phyloP scores from a whole-genome alignment of 805 yeast species.

The Kazachstania viticola region DNA sequence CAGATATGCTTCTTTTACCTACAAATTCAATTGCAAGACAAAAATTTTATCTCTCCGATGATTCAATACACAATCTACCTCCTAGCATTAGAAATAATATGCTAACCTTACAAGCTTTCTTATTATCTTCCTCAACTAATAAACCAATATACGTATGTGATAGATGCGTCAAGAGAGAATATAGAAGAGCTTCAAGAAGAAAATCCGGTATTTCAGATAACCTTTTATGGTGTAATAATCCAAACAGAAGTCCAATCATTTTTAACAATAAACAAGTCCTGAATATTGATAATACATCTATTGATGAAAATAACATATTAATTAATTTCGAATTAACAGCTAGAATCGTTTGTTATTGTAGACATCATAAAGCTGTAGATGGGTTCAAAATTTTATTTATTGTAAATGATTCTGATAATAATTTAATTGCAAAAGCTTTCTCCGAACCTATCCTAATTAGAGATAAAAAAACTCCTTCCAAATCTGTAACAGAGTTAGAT shows the following conservation, averaged over 20 bases:
- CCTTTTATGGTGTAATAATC: slow-evolving; percentile 62
- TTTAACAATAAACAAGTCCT: slow-evolving; percentile 84
- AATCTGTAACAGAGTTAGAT: background rate
- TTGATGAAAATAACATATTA: slow-evolving; percentile 18
- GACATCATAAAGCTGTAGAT: slow-evolving; percentile 80
- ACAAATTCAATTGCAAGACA: slow-evolving; percentile 80
- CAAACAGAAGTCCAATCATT: slow-evolving; percentile 70
- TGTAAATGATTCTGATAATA: slow-evolving; percentile 46
- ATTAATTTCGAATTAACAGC: slow-evolving; percentile 38
- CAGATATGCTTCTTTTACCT: slow-evolving; percentile 55
- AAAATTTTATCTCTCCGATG: slow-evolving; percentile 46
- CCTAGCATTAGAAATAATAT: slow-evolving; percentile 38
- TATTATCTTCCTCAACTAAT: slow-evolving; percentile 35
- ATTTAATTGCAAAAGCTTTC: slow-evolving; percentile 58
- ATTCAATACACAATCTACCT: slow-evolving; percentile 29
- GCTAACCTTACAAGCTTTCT: slow-evolving; percentile 65
- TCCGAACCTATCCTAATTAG: slow-evolving; percentile 78
- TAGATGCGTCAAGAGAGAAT: slow-evolving; percentile 82
- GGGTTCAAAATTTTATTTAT: slow-evolving; percentile 71
- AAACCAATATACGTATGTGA: slow-evolving; percentile 64
- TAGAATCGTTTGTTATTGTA: slow-evolving; percentile 85
- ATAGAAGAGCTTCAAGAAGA: slow-evolving; percentile 84
- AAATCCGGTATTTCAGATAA: slow-evolving; percentile 65
- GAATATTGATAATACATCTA: slow-evolving; percentile 28
- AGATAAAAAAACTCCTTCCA: slow-evolving; percentile 69